phyloP scores from a whole-genome alignment of 176 grass and related monocot species.

The Chloris gayana region DNA sequence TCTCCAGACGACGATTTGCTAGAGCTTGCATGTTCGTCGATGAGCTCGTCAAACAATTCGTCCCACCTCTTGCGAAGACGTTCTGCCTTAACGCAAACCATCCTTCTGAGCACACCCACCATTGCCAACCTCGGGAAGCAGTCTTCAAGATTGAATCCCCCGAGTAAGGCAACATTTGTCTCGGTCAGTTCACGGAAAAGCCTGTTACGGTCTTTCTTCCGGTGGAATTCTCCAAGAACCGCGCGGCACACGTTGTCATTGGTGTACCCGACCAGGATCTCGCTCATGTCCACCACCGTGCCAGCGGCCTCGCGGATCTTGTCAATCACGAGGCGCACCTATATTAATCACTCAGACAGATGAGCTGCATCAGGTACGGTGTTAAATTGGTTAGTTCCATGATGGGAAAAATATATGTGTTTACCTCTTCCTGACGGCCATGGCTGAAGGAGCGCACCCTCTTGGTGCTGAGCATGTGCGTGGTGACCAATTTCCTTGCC shows the following conservation, averaged over 20 bases:
- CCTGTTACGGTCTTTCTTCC: conserved; percentile 12
- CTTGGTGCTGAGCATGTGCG: no score
- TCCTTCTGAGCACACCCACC: conserved; percentile 11
- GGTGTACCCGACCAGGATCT: conserved; percentile 28
- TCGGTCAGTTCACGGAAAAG: conserved; percentile 41
- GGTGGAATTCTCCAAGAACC: conserved; percentile 8
- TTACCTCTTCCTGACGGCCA: no score
- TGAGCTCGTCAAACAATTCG: conserved; percentile 40
- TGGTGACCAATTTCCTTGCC: neutral
- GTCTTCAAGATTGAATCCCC: conserved; percentile 43
- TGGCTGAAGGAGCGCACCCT: no score
- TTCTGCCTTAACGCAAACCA: conserved; percentile 22
- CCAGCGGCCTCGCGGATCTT: neutral
- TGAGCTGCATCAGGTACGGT: no score
- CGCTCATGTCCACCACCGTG: conserved; percentile 39
- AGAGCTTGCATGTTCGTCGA: conserved; percentile 16
- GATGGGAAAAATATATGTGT: no score
- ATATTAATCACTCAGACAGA: no score
- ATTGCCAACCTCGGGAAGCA: conserved; percentile 28
- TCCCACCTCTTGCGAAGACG: conserved; percentile 21
- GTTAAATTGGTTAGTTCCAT: no score
- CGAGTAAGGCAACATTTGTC: conserved; percentile 1
- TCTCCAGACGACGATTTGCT: no score
- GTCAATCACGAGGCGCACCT: neutral
- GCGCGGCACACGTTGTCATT: conserved; percentile 48